Evolutionary conservation across 2,329 filamentous ascomycete species (phyloP).

Genomic region (Aspergillus ustus): DNA sequence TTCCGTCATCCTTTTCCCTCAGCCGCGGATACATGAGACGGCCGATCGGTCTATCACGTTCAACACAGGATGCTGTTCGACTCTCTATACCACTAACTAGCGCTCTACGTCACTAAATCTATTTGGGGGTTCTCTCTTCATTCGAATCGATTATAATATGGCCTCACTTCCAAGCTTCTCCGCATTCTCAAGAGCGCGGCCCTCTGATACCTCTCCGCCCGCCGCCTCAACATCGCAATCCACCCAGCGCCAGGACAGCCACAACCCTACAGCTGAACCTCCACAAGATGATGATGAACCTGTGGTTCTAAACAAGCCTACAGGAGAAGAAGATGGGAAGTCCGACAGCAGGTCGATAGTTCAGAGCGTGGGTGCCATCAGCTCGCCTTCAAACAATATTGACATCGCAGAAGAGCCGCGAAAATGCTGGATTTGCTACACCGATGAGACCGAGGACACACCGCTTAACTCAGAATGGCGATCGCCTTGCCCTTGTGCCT

Average conservation of each 20-base stretch:
- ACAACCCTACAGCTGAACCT: conserved; percentile 20
- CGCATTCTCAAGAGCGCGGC: conserved; percentile 31
- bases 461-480: conserved; percentile 72
- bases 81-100: conserved; percentile 3
- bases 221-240: conserved; percentile 17
- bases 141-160: conserved; percentile 29
- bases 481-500: conserved; percentile 85
- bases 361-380: conserved; percentile 17
- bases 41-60: not conserved
- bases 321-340: conserved; percentile 23
- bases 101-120: not conserved
- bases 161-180: conserved; percentile 40
- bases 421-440: conserved; percentile 73
- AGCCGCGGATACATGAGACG: conserved; percentile 1
- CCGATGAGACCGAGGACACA: conserved; percentile 66
- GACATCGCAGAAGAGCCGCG: conserved; percentile 41
- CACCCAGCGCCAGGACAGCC: not conserved
- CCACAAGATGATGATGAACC: conserved; percentile 34
- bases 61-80: conserved; percentile 21
- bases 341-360: conserved; percentile 24
- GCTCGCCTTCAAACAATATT: conserved; percentile 12
- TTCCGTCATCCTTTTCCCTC: not conserved
- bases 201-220: conserved; percentile 31
- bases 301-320: conserved; percentile 34
- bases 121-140: conserved; percentile 2